Evolutionary conservation across 768 basidiomycete genomes (phyloP).

Genomic region (Tricholomella constricta): DNA sequence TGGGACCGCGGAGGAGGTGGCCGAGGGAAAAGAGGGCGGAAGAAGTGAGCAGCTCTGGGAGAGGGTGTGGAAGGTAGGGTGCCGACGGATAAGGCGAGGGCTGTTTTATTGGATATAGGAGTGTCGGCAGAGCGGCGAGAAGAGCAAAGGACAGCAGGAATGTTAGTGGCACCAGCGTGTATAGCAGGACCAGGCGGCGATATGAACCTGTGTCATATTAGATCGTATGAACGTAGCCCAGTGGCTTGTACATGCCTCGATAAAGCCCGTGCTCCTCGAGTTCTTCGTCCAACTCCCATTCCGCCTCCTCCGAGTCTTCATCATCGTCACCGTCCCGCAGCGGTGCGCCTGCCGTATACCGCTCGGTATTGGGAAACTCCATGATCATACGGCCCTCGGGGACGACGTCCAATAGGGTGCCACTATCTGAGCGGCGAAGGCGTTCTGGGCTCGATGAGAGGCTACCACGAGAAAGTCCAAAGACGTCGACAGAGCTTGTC

Average conservation of each 20-base stretch:
- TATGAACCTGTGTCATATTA: conserved; percentile 57
- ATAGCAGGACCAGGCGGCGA: conserved; percentile 50
- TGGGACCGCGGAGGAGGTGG: conserved; percentile 51
- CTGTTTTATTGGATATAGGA: conserved; percentile 46
- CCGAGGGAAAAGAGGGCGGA: conserved; percentile 62
- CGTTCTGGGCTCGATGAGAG: not conserved
- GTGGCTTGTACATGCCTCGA: conserved; percentile 35
- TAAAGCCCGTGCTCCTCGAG: conserved; percentile 54
- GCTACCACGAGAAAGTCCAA: not conserved
- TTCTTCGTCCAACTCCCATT: conserved; percentile 40
- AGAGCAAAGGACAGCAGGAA: conserved; percentile 49
- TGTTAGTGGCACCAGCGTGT: conserved; percentile 61
- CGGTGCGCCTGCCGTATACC: conserved; percentile 18
- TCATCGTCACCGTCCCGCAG: conserved; percentile 31
- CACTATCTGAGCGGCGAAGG: not conserved
- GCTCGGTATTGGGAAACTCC: conserved; percentile 8
- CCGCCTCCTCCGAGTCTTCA: conserved; percentile 35
- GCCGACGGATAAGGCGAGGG: conserved; percentile 41
- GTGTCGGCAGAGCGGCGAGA: conserved; percentile 50
- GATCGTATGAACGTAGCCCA: not conserved
- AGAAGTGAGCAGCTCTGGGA: conserved; percentile 66
- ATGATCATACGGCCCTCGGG: conserved; percentile 14
- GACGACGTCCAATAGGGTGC: conserved; percentile 6
- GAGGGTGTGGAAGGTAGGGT: conserved; percentile 57
- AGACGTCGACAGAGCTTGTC: not conserved